Evolutionary conservation across 305 asterid species (phyloP).

Genomic region (Solanum hybrid): DNA sequence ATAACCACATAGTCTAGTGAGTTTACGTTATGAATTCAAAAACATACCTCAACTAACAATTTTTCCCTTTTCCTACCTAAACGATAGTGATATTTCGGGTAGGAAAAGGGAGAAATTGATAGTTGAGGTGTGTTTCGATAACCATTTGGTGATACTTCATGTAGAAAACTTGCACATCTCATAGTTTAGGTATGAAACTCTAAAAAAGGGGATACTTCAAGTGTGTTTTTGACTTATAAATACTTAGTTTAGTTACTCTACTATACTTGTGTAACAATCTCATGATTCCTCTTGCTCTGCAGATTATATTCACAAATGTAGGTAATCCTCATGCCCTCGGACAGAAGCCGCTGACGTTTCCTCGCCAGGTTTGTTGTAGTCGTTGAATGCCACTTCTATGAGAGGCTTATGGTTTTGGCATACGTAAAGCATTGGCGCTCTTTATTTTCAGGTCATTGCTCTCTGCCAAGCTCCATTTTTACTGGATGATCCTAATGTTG

Average conservation of each 20-base stretch:
- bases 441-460: conserved; percentile 60
- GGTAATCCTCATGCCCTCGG: conserved; percentile 97
- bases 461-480: conserved; percentile 98
- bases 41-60: neutral
- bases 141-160: neutral
- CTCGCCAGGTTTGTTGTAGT: conserved; percentile 59
- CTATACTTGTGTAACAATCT: neutral
- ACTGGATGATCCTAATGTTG: conserved; percentile 92
- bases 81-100: neutral
- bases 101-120: neutral
- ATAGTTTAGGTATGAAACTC: neutral
- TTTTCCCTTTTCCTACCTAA: neutral
- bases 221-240: neutral
- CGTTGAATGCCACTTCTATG: neutral
- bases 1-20: neutral
- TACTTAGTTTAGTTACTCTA: neutral
- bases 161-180: neutral
- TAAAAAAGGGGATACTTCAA: no score
- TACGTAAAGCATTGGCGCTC: neutral
- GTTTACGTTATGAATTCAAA: no score
- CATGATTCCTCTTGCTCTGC: conserved; percentile 13
- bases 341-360: conserved; percentile 85
- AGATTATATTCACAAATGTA: conserved; percentile 89
- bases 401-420: neutral
- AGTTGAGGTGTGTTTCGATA: neutral